phyloP scores from a whole-genome alignment of 306 rosid genomes.

The Ziziphus jujuba region DNA sequence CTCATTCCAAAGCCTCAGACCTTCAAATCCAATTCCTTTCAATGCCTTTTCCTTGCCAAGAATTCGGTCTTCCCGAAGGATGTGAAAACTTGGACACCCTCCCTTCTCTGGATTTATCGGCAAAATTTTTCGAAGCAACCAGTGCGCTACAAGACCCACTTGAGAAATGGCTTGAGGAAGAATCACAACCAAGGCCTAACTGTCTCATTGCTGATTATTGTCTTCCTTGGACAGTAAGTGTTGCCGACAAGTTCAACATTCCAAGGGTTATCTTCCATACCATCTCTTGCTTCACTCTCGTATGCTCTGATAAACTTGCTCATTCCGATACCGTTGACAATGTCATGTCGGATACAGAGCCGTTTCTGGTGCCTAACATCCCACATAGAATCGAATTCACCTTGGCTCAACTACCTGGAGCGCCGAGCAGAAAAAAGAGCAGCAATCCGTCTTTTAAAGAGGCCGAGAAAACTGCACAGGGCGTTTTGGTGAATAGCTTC shows the following conservation, averaged over 20 bases:
- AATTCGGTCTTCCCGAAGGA: neutral
- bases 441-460: neutral
- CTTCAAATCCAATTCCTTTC: neutral
- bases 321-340: neutral
- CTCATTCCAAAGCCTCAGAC: neutral
- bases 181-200: neutral
- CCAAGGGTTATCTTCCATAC: neutral
- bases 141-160: neutral
- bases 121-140: neutral
- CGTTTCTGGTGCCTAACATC: neutral
- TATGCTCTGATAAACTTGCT: neutral
- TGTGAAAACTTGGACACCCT: neutral
- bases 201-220: neutral
- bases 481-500: conserved; percentile 40
- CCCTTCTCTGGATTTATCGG: neutral
- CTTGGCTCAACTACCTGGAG: neutral
- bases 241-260: neutral
- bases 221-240: neutral
- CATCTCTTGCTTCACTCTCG: neutral
- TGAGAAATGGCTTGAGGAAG: neutral
- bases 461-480: conserved; percentile 34
- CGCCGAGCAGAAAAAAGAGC: too few species aligned
- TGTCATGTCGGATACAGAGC: neutral
- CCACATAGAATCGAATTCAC: neutral
- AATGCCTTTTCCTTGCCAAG: neutral